These are phyloP conservation scores for Parathielavia appendiculata DNA, from an alignment of 495 filamentous ascomycete species.

Conservation along the genomic window DNA sequence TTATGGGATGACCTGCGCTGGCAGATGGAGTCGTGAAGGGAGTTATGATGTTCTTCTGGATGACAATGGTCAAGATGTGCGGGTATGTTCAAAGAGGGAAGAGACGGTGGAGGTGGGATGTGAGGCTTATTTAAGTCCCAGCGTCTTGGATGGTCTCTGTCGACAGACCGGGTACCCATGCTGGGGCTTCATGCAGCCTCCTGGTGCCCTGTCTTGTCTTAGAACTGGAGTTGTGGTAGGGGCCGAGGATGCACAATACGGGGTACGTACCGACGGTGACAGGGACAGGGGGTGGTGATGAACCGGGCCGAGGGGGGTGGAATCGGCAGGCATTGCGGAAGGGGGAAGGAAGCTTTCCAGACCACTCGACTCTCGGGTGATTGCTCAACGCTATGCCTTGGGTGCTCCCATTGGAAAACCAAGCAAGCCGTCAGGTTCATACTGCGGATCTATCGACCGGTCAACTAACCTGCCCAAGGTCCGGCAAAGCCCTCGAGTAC, in stretches of 20 bases:
- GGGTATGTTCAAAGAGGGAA: constrained; percentile 5
- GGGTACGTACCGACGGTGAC: constrained; percentile 13
- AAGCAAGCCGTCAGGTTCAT: no score
- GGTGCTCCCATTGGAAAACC: neutral
- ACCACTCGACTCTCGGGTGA: neutral
- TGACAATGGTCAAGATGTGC: constrained; percentile 3
- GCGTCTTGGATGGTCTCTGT: constrained; percentile 14
- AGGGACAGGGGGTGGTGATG: constrained; percentile 2
- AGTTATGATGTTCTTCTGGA: neutral
- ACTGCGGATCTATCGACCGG: no score
- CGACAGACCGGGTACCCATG: constrained; percentile 27
- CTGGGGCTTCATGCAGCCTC: constrained; percentile 19
- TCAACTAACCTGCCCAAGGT: neutral
- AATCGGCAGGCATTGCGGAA: constrained; percentile 18
- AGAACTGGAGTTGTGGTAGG: constrained; percentile 11
- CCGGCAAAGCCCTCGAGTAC: neutral
- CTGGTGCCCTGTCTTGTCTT: constrained; percentile 1
- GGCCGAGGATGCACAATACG: constrained; percentile 20
- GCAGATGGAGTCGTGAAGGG: constrained; percentile 1
- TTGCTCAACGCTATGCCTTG: constrained; percentile 2
- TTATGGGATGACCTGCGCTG: neutral
- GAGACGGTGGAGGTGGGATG: constrained; percentile 14
- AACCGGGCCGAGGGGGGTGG: constrained; percentile 16
- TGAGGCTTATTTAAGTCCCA: constrained; percentile 28
- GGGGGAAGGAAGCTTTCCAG: constrained; percentile 12